These are phyloP conservation scores for Vaccinium vitisidaea DNA, from an alignment of 148 eudicot species.

Conservation along the genomic window DNA sequence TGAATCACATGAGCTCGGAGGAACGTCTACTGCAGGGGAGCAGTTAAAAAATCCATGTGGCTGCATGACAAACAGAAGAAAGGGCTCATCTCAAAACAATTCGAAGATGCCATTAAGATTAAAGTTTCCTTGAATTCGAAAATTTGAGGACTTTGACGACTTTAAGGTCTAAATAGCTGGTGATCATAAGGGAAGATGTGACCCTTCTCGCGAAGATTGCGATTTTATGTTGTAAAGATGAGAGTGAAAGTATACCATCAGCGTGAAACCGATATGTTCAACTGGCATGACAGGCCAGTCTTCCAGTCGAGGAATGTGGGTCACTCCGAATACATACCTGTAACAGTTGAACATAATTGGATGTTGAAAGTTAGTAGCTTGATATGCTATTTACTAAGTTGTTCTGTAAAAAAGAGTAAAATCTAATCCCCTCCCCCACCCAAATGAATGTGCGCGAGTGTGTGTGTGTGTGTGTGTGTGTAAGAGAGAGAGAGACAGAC, in stretches of 20 bases:
- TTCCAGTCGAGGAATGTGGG: conserved; percentile 92
- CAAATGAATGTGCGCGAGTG: background rate
- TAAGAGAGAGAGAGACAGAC: background rate
- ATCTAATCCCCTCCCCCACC: background rate
- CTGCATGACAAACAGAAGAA: conserved; percentile 28
- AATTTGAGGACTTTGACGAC: background rate
- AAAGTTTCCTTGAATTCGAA: background rate
- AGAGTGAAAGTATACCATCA: conserved; percentile 13
- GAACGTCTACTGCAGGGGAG: conserved; percentile 61
- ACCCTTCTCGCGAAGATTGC: background rate
- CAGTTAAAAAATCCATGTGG: conserved; percentile 62
- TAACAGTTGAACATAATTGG: background rate
- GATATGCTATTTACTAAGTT: background rate
- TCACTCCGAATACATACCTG: conserved; percentile 96
- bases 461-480: background rate
- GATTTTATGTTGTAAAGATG: background rate
- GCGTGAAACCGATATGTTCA: conserved; percentile 82
- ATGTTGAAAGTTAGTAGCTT: background rate
- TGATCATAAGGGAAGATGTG: background rate
- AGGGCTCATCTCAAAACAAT: background rate
- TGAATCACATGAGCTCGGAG: conserved; percentile 42
- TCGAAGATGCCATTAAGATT: background rate
- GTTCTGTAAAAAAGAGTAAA: background rate
- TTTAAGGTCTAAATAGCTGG: background rate
- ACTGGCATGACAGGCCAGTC: conserved; percentile 99